Base-by-base conservation (phyloP, 139 green algal genomes). In the Yamagishiella unicocca region DNA sequence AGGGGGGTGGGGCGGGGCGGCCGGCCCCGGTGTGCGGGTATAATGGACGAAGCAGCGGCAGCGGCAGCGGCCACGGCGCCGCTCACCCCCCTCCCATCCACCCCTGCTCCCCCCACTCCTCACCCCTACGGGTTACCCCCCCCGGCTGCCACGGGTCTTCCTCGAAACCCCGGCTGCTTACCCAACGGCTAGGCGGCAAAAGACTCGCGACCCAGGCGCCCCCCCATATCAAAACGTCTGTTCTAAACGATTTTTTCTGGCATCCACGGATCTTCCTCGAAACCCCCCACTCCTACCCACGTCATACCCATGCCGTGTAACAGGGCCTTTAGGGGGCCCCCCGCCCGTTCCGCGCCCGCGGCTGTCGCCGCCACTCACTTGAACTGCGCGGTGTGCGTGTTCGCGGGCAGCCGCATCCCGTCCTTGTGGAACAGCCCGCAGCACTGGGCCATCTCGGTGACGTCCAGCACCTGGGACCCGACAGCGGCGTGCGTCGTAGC, bases 301-400 rank as follows among this genome's bases (percentile, higher is more conserved):
- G 5, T 42, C 5, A n/a, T 40, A 29, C 29, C 29, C 25, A 40
- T 21, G 6, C n/a, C 29, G 29, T n/a, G 29, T 24, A 27, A 24
- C 55, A 8, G 21, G 21, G 55, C 55, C 8, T 66, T 25, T 17
- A 17, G 50, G 12, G 12, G 12, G 12, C 12, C 50, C 50, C 50
- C 50, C 12, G 12, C 50, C 50, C 50, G 17, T 17, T 25, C 50
- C 50, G 17, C 50, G 50, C 50, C 12, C 12, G 12, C 12, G 50
- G 12, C 50, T 25, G 12, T 17, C 4, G 21, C 68, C 25, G 27
- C 27, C 40, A 37, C 80, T 40, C 43, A 86, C 80, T 37, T 77
- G 80, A 46, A 86, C 80, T 77, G 80, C 64, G 66, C 80, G 27
- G 10, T 19, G 66, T 87, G 82, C 67, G 67, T 80, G 67, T 87